Evolutionary conservation across 2,329 filamentous ascomycete species (phyloP), one percentile per base, ranked within the genome.

Genomic region (Hysterium pulicare): DNA sequence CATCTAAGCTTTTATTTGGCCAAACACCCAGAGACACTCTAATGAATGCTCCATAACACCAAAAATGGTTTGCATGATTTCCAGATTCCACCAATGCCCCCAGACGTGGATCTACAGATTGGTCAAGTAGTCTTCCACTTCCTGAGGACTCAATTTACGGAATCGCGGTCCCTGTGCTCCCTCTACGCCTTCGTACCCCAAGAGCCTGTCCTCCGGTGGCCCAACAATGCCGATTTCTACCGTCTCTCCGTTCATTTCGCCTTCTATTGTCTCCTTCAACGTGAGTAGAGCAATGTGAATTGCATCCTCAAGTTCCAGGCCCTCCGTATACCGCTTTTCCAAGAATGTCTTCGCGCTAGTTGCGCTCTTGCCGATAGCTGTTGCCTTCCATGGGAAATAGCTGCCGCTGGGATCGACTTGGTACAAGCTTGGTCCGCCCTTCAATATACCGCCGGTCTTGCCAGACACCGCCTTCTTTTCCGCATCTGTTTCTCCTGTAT

Each of bases 301-400:
- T 8, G 93, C 93, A 71, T 98, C 93, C 72, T 98, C 93, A 50
- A 98, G 76, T 78, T 98, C 93, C 64, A 98, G 73, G 31, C 90
- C 90, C 67, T 98, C 93, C 4, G 90, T 96, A 74, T 97, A 98
- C 71, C 93, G 80, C 84, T 98, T 98, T 79, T 98, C 93, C 67
- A 98, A 72, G 75, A 98, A 98, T 0, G 93, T 98, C 82, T 98
- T 98, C 42, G 93, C 93, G 61, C 90, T 95, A 31, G 93, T 95
- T 40, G 93, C 93, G 65, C 90, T 95, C 82, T 98, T 98, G 63
- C 93, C 93, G 63, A 98, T 98, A 40, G 93, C 93, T 37, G 93
- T 98, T 32, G 93, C 93, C 78, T 98, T 98, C 93, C 93, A 98
- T 3, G 93, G 93, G 69, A 96, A 98, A 69, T 98, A 98, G 69